Base-by-base conservation (phyloP, 352 stramenopile genomes). In the Phytophthora litchii region DNA sequence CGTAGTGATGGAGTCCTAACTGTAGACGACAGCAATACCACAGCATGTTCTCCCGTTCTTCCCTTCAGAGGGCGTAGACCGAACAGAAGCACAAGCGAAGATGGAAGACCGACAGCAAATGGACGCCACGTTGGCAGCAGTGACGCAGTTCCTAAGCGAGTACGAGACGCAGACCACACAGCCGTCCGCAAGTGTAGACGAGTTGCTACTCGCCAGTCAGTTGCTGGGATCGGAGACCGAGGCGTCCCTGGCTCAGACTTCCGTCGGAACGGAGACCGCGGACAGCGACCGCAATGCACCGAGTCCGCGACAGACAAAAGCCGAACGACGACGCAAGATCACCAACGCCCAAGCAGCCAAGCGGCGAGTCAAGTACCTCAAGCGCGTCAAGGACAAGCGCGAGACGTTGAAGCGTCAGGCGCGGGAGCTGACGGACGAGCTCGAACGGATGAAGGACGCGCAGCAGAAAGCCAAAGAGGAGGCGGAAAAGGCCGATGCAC, bases 271-370 rank as follows among this genome's bases (percentile, higher is more conserved):
- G 29, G 29, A 35, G 20, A 36, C 20, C 4, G 49, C 37, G 5
- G 49, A 43, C 41, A 38, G 31, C 16, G 55, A 56, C 14, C 25
- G 35, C 13, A 19, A 27, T 16, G 34, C 32, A 12, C 11, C n/a
- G 25, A 57, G 13, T 8, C 17, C 46, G 31, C 38, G 23, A 3
- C 36, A 27, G 21, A 19, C 40, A 3, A 42, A 41, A 25, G 58
- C 60, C n/a, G 60, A 69, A 14, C 31, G 56, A 21, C 54, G 49
- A n/a, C 60, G 60, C 25, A 53, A 57, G 32, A 64, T 69, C 54
- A 63, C 54, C 16, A 69, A 69, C 35, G 60, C 60, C 4, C 60
- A 69, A 48, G 31, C 61, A 12, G 61, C 63, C 49, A 71, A 71
- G 49, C 43, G 56, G 14, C 31, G 63, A 10, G 50, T 67, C 42